Evolutionary conservation across 2,329 filamentous ascomycete genomes (phyloP).

Genomic region (Bimuria novae-zelandiae): DNA sequence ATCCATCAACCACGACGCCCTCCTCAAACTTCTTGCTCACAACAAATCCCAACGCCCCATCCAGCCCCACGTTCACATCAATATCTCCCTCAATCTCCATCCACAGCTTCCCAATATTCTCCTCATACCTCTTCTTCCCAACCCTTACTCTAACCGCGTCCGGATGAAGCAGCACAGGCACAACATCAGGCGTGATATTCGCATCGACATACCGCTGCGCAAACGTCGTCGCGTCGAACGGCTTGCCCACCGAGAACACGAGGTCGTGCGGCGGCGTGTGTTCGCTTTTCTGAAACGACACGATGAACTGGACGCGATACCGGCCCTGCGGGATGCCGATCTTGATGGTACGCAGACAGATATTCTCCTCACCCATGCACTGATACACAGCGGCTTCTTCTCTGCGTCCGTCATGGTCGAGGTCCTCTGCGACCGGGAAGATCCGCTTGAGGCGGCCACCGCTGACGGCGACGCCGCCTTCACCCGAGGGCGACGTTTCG

Average conservation of each 20-base stretch:
- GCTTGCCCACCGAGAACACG: constrained; percentile 45
- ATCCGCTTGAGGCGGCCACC: constrained; percentile 34
- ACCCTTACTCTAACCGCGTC: constrained; percentile 45
- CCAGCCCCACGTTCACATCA: constrained; percentile 42
- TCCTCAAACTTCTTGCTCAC: constrained; percentile 42
- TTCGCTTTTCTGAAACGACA: constrained; percentile 31
- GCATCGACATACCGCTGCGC: constrained; percentile 42
- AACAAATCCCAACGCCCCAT: constrained; percentile 44
- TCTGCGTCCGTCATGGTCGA: constrained; percentile 41
- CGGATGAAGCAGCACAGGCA: constrained; percentile 42
- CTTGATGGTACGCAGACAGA: constrained; percentile 43
- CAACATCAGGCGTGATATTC: constrained; percentile 45
- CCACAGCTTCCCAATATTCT: constrained; percentile 40
- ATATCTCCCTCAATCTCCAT: constrained; percentile 45
- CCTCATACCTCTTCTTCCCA: constrained; percentile 33
- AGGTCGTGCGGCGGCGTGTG: constrained; percentile 33
- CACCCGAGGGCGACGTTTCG: constrained; percentile 33
- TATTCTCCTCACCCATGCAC: constrained; percentile 36
- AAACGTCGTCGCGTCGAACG: constrained; percentile 40
- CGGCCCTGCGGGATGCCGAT: constrained; percentile 44
- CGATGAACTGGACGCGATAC: constrained; percentile 45
- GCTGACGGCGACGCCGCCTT: constrained; percentile 37
- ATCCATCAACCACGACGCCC: constrained; percentile 39
- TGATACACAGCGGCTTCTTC: constrained; percentile 45
- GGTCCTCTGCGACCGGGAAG: constrained; percentile 42